Percentiles rank a stretch among this genome's conserved stretches.
These are phyloP conservation scores for Parascedosporium putredinis DNA, from an alignment of 2,329 filamentous ascomycete genomes.

Conservation along the genomic window DNA sequence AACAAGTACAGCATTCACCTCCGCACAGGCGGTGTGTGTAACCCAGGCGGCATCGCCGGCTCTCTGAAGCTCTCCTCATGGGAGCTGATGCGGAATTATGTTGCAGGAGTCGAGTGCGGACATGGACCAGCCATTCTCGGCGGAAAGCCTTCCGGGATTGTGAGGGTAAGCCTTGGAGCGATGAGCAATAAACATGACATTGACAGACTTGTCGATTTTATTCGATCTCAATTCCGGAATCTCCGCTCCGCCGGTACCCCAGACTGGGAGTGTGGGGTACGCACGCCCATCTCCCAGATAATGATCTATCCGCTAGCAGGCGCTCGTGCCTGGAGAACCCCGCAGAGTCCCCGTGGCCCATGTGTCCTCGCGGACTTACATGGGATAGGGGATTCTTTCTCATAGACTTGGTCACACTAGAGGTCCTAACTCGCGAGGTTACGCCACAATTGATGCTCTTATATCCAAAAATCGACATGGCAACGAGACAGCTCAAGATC, in stretches of 20 bases:
- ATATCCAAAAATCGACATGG: not conserved
- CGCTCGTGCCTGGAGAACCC: not conserved
- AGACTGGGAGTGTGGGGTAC: not conserved
- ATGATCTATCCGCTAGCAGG: constrained; percentile 5
- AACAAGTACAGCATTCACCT: constrained; percentile 72
- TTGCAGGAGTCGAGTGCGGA: constrained; percentile 73
- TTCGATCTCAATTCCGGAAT: constrained; percentile 23
- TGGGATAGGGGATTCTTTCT: constrained; percentile 3
- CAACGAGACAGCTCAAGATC: not conserved
- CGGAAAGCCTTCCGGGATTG: constrained; percentile 78
- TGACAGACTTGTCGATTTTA: constrained; percentile 57
- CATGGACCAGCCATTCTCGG: constrained; percentile 69
- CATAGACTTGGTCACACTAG: not conserved
- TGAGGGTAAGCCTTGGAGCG: constrained; percentile 75
- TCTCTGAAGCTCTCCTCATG: constrained; percentile 61
- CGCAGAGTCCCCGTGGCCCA: not conserved
- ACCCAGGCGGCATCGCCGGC: constrained; percentile 73
- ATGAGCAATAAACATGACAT: constrained; percentile 78
- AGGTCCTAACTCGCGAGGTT: not conserved
- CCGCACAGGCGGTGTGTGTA: constrained; percentile 80
- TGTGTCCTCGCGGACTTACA: not conserved
- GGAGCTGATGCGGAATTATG: constrained; percentile 79
- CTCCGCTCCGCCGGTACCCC: not conserved
- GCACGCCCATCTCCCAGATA: not conserved
- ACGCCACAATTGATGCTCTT: not conserved